Base-by-base conservation (phyloP, 139 green algal species). In the Chlorella sp. region DNA sequence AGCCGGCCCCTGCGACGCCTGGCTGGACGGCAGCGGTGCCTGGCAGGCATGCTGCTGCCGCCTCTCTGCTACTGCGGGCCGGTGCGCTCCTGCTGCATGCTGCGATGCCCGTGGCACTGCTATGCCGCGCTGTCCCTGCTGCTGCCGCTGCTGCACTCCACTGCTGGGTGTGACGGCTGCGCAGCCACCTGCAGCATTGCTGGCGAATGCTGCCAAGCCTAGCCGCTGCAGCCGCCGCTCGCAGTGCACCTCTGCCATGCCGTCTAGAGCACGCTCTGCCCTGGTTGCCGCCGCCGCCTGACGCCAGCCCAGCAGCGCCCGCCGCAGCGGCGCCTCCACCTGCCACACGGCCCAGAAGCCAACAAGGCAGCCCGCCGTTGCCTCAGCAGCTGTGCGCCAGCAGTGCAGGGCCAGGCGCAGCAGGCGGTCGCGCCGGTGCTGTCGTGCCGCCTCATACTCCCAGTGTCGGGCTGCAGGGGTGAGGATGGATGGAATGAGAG, bases 341-440 rank as follows among this genome's bases (percentile, higher is more conserved):
- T 85, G 76, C 76, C 75, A 88, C 17, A 62, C 32, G n/a, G 84
- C 43, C 78, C 79, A 88, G 62, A 84, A 83, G 48, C 32, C 44
- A 0, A 76, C 43, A 22, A 88, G 62, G 76, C 44, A 40, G 34
- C 28, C 60, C 2, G 84, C 44, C 5, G 84, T 88, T 9, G 44
- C 84, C 54, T 82, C 77, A 20, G 20, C 28, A 6, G 58, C 70
- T 19, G 38, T n/a, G 22, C 48, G 69, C 76, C 76, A 85, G 22
- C 72, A 67, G 8, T 3, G 13, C 44, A 85, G 32, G 1, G 79
- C 62, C 6, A 17, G 3, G 36, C 56, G 69, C 46, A 75, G 41
- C 40, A 84, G 44, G 22, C 26, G 20, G 24, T 16, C 32, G 3
- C 28, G 43, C 44, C 58, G 72, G 6, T 83, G 75, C 7, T 62